Percentiles rank a stretch among this genome's conserved stretches.
Conservation (phyloP, 2,329 filamentous ascomycete species). For the Talaromyces sp. region DNA sequence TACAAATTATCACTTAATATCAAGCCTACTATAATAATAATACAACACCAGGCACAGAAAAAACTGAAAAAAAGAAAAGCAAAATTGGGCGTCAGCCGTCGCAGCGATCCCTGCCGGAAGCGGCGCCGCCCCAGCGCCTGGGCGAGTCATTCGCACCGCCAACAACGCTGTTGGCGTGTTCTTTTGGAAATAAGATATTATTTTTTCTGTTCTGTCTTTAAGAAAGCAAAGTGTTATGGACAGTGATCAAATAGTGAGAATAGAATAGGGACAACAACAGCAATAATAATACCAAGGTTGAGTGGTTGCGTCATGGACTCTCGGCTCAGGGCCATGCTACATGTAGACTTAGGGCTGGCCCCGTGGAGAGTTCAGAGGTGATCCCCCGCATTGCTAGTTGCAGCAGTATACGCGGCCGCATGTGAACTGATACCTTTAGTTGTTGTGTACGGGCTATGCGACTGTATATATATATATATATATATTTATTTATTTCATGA, state of each 20-base stretch:
- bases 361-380: background rate
- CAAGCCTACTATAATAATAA: background rate
- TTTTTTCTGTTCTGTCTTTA: background rate
- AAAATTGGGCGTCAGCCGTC: background rate
- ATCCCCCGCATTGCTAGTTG: background rate
- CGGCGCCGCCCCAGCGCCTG: background rate
- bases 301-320: background rate
- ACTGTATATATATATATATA: too few relatives aligned
- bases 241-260: background rate
- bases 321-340: background rate
- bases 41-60: background rate
- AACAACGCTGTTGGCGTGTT: background rate
- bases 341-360: background rate
- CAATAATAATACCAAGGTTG: background rate
- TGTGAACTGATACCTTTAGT: background rate
- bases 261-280: background rate
- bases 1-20: background rate
- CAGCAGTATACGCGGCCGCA: background rate
- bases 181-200: background rate
- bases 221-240: background rate
- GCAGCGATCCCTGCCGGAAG: background rate
- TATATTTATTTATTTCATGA: too few relatives aligned
- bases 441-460: background rate
- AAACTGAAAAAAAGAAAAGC: too few relatives aligned
- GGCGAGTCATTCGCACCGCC: background rate